Percentiles rank a stretch among this genome's conserved stretches.
phyloP scores from a whole-genome alignment of 257 asterid species.

The Lithospermum erythrorhizon region DNA sequence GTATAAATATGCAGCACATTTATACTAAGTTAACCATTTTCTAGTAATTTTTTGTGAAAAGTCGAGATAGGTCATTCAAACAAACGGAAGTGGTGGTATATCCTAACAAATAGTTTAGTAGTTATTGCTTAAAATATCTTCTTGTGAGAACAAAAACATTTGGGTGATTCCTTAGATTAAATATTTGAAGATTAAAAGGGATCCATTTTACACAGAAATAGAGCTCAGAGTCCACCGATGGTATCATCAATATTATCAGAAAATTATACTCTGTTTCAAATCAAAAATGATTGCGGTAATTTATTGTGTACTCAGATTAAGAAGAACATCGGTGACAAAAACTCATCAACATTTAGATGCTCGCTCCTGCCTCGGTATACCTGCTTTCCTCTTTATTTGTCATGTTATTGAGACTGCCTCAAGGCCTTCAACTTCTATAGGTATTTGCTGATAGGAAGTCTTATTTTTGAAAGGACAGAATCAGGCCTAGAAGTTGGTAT shows the following conservation, averaged over 20 bases:
- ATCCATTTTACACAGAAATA: no score
- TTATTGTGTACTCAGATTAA: constrained; percentile 21
- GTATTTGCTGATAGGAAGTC: not conserved
- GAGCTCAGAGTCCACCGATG: no score
- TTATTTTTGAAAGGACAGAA: not conserved
- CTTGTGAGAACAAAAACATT: no score
- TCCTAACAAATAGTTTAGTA: no score
- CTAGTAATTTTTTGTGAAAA: no score
- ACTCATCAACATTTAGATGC: constrained; percentile 41
- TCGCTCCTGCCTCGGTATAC: constrained; percentile 38
- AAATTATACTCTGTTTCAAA: not conserved
- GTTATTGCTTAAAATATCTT: no score
- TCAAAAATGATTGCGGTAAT: constrained; percentile 2
- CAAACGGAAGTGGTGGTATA: no score
- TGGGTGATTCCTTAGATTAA: no score
- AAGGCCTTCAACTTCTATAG: no score
- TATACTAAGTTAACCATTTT: not conserved
- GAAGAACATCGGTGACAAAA: constrained; percentile 31
- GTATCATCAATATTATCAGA: not conserved
- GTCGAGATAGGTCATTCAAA: no score
- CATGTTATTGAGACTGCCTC: not conserved
- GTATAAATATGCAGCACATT: not conserved
- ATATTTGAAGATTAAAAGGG: no score
- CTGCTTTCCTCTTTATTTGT: not conserved
- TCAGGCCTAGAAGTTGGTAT: no score